Percentiles rank a stretch among this genome's conserved stretches.
Conservation (phyloP, 352 stramenopile species). For the Phytophthora constricta region DNA sequence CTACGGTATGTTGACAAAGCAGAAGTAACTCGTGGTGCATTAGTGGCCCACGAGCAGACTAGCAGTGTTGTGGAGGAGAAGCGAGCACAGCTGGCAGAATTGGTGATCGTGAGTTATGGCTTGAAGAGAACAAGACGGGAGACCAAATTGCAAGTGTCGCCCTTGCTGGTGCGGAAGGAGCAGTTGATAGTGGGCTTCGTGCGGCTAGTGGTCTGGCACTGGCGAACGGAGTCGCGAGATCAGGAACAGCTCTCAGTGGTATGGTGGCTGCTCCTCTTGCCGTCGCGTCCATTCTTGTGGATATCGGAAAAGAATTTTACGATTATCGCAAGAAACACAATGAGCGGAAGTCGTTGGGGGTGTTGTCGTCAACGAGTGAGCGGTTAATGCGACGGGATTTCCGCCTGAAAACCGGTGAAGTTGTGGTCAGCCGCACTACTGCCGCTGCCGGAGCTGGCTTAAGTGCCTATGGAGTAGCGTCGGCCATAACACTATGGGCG, state of each 20-base stretch:
- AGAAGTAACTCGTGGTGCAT: constrained; percentile 59
- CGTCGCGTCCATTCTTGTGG: constrained; percentile 85
- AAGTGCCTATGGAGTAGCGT: constrained; percentile 74
- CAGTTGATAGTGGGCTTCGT: constrained; percentile 77
- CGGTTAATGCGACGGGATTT: constrained; percentile 82
- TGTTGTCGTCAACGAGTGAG: constrained; percentile 75
- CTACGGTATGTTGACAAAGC: constrained; percentile 73
- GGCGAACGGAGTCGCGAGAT: constrained; percentile 66
- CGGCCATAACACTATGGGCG: constrained; percentile 79
- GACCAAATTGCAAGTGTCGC: constrained; percentile 60
- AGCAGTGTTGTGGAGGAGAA: constrained; percentile 49
- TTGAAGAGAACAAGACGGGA: constrained; percentile 48
- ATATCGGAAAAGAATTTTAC: constrained; percentile 87
- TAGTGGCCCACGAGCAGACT: constrained; percentile 35
- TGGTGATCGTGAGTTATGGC: constrained; percentile 57
- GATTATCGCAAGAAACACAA: constrained; percentile 77
- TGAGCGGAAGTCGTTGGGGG: constrained; percentile 66
- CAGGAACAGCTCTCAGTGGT: constrained; percentile 50
- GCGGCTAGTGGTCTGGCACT: constrained; percentile 73
- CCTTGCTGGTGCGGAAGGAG: constrained; percentile 63
- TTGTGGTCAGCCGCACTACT: constrained; percentile 73
- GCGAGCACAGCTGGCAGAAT: constrained; percentile 52
- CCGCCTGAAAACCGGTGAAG: constrained; percentile 74
- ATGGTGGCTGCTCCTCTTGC: constrained; percentile 70
- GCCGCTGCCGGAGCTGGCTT: constrained; percentile 76